Conservation (phyloP, 805 yeast species). For the Yueomyces sp. region DNA sequence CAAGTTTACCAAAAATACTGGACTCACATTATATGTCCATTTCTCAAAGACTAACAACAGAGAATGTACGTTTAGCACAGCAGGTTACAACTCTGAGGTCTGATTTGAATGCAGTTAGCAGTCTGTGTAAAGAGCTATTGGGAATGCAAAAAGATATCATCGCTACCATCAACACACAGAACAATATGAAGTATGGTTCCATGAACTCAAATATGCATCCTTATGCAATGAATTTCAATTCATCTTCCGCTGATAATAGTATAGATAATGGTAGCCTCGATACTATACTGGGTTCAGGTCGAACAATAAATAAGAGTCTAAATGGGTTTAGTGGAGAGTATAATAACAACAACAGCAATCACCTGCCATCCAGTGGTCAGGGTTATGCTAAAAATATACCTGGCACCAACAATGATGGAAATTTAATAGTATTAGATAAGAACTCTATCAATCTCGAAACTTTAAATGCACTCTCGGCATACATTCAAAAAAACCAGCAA, state of each 20-base stretch:
- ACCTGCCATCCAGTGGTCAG: not conserved
- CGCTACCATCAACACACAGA: conserved; percentile 2
- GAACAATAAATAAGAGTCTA: no score
- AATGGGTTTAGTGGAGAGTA: not conserved
- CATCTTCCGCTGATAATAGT: not conserved
- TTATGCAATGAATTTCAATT: not conserved
- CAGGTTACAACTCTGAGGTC: conserved; percentile 17
- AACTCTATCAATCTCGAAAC: conserved; percentile 12
- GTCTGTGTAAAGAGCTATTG: conserved; percentile 17
- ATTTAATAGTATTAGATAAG: conserved; percentile 13
- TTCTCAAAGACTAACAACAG: conserved; percentile 18
- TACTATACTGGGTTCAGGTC: not conserved
- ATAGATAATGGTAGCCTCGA: not conserved
- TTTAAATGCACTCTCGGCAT: conserved; percentile 7
- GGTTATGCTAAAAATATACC: not conserved
- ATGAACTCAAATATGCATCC: not conserved
- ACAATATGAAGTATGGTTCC: not conserved
- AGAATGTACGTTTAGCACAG: conserved; percentile 19
- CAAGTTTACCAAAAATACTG: conserved; percentile 1
- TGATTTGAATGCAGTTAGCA: conserved; percentile 15
- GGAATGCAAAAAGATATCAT: conserved; percentile 13
- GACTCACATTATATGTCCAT: conserved; percentile 14
- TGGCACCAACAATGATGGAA: conserved; percentile 1
- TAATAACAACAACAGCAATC: not conserved
- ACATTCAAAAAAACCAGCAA: not conserved